A percentile compares a stretch with the other conserved stretches of the same genome.
Conservation (phyloP, 306 rosid genomes). For the Quercus bicolor region DNA sequence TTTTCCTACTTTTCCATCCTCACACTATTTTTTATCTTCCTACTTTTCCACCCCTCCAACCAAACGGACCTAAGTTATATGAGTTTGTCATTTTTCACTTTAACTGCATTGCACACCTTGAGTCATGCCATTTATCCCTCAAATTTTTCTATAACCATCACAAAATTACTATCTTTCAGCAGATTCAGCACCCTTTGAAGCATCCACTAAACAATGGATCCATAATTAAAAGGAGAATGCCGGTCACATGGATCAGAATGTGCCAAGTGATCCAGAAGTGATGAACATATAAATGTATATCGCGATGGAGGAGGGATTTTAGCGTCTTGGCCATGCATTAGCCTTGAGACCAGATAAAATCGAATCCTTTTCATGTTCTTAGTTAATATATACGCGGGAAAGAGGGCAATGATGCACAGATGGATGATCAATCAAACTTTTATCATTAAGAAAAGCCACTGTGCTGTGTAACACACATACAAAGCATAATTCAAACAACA, state of each 20-base stretch:
- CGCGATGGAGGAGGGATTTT: background rate
- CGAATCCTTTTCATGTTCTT: background rate
- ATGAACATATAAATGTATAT: background rate
- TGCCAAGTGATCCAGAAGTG: background rate
- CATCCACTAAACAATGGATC: background rate
- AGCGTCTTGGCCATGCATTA: background rate
- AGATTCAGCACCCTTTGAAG: background rate
- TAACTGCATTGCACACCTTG: no score
- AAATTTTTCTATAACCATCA: no score
- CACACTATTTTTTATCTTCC: fast-evolving
- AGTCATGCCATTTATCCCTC: no score
- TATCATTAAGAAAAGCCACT: conserved; percentile 34
- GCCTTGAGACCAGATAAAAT: background rate
- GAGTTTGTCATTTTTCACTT: no score
- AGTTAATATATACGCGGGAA: background rate
- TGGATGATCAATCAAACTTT: conserved; percentile 30
- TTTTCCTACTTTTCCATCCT: no score
- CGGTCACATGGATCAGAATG: background rate
- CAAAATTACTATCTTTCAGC: background rate
- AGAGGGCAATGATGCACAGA: background rate
- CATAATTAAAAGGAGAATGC: background rate
- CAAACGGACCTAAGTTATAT: no score
- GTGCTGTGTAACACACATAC: conserved; percentile 44
- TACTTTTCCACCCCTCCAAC: fast-evolving
- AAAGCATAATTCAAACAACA: conserved; percentile 28